Evolutionary conservation across 2,329 filamentous ascomycete species (phyloP), one percentile per base, ranked within the genome.

Genomic region (Xylaria sp.): DNA sequence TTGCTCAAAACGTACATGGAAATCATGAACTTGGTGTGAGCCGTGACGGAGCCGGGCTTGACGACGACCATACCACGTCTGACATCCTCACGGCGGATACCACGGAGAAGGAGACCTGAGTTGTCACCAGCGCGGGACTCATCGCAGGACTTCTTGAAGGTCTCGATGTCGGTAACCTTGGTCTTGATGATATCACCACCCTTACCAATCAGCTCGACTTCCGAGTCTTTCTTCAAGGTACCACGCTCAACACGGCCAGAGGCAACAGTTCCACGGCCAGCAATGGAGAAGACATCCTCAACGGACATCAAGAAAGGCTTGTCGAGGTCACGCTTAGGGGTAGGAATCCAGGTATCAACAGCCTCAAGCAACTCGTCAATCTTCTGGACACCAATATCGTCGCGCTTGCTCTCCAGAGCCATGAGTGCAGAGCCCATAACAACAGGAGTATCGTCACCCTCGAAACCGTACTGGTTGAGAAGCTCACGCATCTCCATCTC

Each of bases 401-500:
- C 88, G 77, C 89, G 85, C 79, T 92, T 91, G 80, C 87, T 87
- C 78, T 99, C 93, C 54, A 99, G 85, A 56, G 95, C 94, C 83
- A 93, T 97, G 53, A 99, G 90, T 70, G 95, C 95, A 72, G 95
- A 99, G 67, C 95, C 95, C 84, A 99, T 91, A 79, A 99, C 85
- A 78, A 99, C 96, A 67, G 95, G 95, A 54, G 95, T 99, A 59
- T 98, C 92, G 74, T 99, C 96, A 72, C 95, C 95, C 82, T 99
- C 95, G 78, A 99, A 99, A 66, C 93, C 94, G 80, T 99, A 99
- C 72, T 89, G 90, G 74, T 76, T 87, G 64, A 99, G 90, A 59
- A 99, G 89, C 83, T 99, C 95, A 76, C 95, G 92, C 95, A 99
- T 99, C 85, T 99, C 95, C 91, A 99, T 96, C 87, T 99, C 95